Base-by-base conservation (phyloP, 2,329 filamentous ascomycete genomes). In the Ceratocystis smalleyi region DNA sequence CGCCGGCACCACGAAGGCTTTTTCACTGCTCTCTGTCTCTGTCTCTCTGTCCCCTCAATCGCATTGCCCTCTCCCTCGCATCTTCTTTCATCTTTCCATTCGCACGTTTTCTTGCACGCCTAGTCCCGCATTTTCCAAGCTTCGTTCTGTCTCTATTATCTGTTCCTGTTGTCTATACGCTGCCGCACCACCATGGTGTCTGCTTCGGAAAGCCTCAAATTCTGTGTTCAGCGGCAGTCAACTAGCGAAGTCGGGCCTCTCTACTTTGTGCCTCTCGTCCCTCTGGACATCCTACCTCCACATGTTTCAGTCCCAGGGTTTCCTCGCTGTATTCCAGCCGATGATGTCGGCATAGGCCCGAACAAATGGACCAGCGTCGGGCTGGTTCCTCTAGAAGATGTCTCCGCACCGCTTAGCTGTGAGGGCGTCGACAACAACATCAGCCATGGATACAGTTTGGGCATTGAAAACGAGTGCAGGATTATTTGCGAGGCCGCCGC, bases 251-350 rank as follows among this genome's bases (percentile, higher is more conserved):
- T 69, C 45, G 70, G 54, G 60, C 17, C 30, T 43, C 45, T 49
- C 12, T 61, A 67, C 62, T 74, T 79, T 2, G 79, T 83, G 0
- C 81, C 81, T 5, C 74, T 83, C n/a, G 74, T 83, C n/a, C 75
- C 80, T 0, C 70, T 77, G 12, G 80, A 83, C 69, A 74, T 81
- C 66, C 75, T 83, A 0, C 80, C 80, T 0, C 69, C 72, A 1
- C 77, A 77, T 73, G 67, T 81, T 3, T 71, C 76, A 4, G 69
- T 80, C 10, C 65, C 73, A 43, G 77, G 75, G 27, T 71, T 79
- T 2, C 77, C 79, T 2, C 76, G 77, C 5, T 68, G 73, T 62
- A 71, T 81, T 12, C 68, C 67, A 2, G 67, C 71, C 5, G 72
- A 74, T 43, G 72, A 79, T 64, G 75, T 74, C 1, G 67, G 24